These are phyloP conservation scores for Earliella scabrosa DNA, from an alignment of 1,284 basidiomycete species.

Conservation along the genomic window DNA sequence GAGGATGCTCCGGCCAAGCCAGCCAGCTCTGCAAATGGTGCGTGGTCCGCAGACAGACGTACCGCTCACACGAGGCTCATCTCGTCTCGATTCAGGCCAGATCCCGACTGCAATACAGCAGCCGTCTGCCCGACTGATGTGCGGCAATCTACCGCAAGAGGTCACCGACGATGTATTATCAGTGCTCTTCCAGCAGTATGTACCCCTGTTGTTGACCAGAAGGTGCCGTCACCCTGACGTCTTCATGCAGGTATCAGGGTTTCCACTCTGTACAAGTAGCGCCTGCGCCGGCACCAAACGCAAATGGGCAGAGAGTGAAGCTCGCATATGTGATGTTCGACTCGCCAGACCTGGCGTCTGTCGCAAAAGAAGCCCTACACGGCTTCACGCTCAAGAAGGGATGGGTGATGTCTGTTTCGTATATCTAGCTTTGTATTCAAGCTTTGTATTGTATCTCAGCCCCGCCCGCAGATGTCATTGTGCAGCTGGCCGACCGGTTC, in stretches of 20 bases:
- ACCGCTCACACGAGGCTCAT: slow-evolving; percentile 13
- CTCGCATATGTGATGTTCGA: slow-evolving; percentile 82
- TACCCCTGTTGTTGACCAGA: slow-evolving; percentile 19
- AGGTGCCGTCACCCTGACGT: neutral
- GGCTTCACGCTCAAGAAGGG: slow-evolving; percentile 82
- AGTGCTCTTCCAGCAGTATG: slow-evolving; percentile 88
- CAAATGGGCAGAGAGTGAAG: slow-evolving; percentile 65
- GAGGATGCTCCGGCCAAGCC: slow-evolving; percentile 50
- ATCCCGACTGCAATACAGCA: slow-evolving; percentile 58
- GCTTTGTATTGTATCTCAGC: slow-evolving; percentile 22
- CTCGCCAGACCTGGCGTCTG: slow-evolving; percentile 68
- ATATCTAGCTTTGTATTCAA: slow-evolving; percentile 51
- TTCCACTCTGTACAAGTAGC: slow-evolving; percentile 73
- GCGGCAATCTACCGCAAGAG: slow-evolving; percentile 81
- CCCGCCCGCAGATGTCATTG: slow-evolving; percentile 11
- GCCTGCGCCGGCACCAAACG: slow-evolving; percentile 65
- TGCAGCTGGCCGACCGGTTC: neutral
- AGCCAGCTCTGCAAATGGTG: slow-evolving; percentile 22
- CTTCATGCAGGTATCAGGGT: slow-evolving; percentile 66
- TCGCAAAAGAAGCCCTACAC: slow-evolving; percentile 79
- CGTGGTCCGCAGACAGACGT: slow-evolving; percentile 2
- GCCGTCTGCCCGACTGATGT: slow-evolving; percentile 68
- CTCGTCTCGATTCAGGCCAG: slow-evolving; percentile 38
- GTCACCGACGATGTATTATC: slow-evolving; percentile 80
- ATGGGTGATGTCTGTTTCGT: slow-evolving; percentile 80